Evolutionary conservation across 2,329 filamentous ascomycete species (phyloP).

Genomic region (Microsporum ferrugineum): DNA sequence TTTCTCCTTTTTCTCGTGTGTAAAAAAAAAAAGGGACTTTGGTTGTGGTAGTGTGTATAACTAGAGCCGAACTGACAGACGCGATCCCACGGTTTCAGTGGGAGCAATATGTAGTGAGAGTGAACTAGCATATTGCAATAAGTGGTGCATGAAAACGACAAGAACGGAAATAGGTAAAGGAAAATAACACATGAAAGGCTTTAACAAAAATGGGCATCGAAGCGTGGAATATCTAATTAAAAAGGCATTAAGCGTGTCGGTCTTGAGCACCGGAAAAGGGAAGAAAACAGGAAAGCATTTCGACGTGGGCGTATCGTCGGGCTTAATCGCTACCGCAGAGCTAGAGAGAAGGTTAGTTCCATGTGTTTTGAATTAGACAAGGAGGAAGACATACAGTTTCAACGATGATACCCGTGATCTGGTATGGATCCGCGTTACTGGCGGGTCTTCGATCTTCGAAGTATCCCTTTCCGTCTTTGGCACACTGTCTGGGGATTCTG

Average conservation of each 20-base stretch:
- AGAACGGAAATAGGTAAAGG: neutral
- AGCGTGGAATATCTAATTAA: constrained; percentile 6
- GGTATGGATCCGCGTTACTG: constrained; percentile 79
- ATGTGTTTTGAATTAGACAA: neutral
- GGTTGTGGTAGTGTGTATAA: neutral
- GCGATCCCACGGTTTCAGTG: constrained; percentile 3
- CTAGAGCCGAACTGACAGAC: neutral
- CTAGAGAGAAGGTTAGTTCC: constrained; percentile 13
- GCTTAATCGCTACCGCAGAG: constrained; percentile 33
- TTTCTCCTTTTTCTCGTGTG: neutral
- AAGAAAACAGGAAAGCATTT: constrained; percentile 8
- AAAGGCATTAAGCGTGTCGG: neutral
- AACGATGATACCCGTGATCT: constrained; percentile 69
- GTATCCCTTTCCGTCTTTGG: constrained; percentile 84
- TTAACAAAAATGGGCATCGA: constrained; percentile 3
- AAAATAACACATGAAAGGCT: neutral
- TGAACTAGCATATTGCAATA: neutral
- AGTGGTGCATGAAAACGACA: neutral
- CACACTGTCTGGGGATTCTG: constrained; percentile 76
- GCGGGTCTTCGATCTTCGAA: constrained; percentile 78
- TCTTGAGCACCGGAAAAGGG: neutral
- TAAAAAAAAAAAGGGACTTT: neutral
- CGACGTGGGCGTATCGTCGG: constrained; percentile 16
- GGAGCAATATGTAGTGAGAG: neutral
- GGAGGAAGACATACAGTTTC: constrained; percentile 44